These are phyloP conservation scores for Saposhnikovia divaricata DNA, from an alignment of 129 eudicot genomes.

Conservation along the genomic window DNA sequence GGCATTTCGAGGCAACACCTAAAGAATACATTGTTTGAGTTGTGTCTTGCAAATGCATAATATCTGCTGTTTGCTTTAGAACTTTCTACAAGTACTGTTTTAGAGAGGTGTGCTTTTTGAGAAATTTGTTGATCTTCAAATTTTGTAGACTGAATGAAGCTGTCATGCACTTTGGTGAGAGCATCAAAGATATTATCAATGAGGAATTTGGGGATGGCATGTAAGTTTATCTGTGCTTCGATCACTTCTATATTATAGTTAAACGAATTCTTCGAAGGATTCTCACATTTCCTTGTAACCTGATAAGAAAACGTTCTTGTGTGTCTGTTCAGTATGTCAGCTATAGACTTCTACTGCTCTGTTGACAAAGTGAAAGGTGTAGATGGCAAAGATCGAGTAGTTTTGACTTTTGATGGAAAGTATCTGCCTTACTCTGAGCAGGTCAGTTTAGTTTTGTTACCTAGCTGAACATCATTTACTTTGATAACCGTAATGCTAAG, in stretches of 20 bases:
- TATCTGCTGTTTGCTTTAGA: neutral
- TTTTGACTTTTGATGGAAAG: slow-evolving; percentile 88
- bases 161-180: slow-evolving; percentile 93
- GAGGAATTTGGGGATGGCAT: slow-evolving; percentile 99
- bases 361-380: slow-evolving; percentile 91
- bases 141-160: slow-evolving; percentile 75
- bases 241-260: too few relatives aligned
- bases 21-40: neutral
- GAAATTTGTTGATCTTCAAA: neutral
- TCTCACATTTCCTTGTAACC: slow-evolving; percentile 1
- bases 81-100: neutral
- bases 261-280: neutral
- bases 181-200: slow-evolving; percentile 86
- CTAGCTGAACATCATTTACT: neutral
- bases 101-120: neutral
- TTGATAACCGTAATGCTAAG: too few relatives aligned
- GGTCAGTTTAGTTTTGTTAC: slow-evolving; percentile 31
- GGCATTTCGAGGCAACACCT: neutral
- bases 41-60: neutral
- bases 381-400: slow-evolving; percentile 95
- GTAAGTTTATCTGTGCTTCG: too few relatives aligned
- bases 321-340: slow-evolving; percentile 67
- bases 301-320: neutral
- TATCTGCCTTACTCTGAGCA: slow-evolving; percentile 84
- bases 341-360: slow-evolving; percentile 91